Evolutionary conservation across 2,329 filamentous ascomycete species (phyloP).

Genomic region (Cytospora chrysosperma): DNA sequence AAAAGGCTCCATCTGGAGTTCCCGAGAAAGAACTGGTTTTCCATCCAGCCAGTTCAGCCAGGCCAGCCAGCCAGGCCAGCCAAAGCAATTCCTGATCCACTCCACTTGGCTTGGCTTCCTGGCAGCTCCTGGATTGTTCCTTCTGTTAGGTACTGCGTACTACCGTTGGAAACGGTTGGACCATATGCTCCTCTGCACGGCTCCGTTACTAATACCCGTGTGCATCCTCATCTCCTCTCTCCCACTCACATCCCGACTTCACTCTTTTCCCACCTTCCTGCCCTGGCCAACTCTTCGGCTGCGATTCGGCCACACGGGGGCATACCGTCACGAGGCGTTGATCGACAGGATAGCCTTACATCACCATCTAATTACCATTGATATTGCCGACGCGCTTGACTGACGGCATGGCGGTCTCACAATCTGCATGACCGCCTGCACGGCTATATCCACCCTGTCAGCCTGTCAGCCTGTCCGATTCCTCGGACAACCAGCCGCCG

Average conservation of each 20-base stretch:
- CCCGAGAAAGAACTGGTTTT: neutral
- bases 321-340: neutral
- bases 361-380: conserved; percentile 10
- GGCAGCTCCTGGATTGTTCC: neutral
- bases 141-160: neutral
- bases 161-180: conserved; percentile 8
- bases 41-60: too few species aligned
- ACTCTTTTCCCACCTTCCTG: neutral
- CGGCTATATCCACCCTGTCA: conserved; percentile 3
- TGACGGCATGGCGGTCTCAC: conserved; percentile 21
- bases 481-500: conserved; percentile 10
- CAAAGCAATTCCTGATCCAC: neutral
- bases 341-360: conserved; percentile 9
- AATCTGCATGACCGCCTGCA: conserved; percentile 12
- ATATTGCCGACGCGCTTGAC: conserved; percentile 5
- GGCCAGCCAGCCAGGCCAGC: too few species aligned
- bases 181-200: neutral
- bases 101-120: neutral
- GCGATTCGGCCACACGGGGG: neutral
- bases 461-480: neutral
- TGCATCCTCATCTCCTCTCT: conserved; percentile 2
- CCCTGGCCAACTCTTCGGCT: neutral
- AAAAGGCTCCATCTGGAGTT: neutral
- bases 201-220: conserved; percentile 10
- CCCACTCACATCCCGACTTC: neutral